These are phyloP conservation scores for Rossbeevera mucosa DNA, from an alignment of 768 basidiomycete species.

Conservation along the genomic window DNA sequence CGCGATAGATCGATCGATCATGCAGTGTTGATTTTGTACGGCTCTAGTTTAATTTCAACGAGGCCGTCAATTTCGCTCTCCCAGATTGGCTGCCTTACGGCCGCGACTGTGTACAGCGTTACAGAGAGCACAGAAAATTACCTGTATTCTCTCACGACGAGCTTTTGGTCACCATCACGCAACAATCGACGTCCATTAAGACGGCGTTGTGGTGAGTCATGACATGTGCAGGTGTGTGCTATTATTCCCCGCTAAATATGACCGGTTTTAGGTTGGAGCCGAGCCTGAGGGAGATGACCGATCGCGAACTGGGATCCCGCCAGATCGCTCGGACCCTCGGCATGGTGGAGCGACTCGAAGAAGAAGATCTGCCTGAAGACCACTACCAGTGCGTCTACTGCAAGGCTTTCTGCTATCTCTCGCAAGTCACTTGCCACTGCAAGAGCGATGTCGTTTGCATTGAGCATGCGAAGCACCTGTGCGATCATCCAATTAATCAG, in stretches of 20 bases:
- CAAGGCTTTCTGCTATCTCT: conserved; percentile 93
- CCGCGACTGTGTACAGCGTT: conserved; percentile 82
- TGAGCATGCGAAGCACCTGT: conserved; percentile 77
- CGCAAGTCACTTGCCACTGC: conserved; percentile 83
- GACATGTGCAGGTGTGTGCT: conserved; percentile 9
- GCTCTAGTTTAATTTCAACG: conserved; percentile 91
- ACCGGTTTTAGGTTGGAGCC: conserved; percentile 64
- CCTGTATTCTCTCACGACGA: conserved; percentile 99
- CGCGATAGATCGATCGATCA: conserved; percentile 24
- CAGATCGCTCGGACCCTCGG: conserved; percentile 52
- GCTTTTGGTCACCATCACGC: conserved; percentile 94
- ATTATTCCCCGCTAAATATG: conserved; percentile 19
- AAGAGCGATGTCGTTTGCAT: conserved; percentile 77
- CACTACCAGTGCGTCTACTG: conserved; percentile 93
- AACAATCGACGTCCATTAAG: conserved; percentile 87
- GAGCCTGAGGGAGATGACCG: conserved; percentile 83
- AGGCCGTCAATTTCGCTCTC: conserved; percentile 97
- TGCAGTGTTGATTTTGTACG: conserved; percentile 23
- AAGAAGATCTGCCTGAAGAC: conserved; percentile 82
- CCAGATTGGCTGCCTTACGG: conserved; percentile 92
- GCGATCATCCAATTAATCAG: conserved; percentile 54
- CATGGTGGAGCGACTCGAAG: conserved; percentile 67
- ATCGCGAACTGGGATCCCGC: conserved; percentile 73
- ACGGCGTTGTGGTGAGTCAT: conserved; percentile 82
- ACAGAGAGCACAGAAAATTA: conserved; percentile 84